Evolutionary conservation across 108 stramenopile species (phyloP).

Genomic region (Mediolabrus comicus): DNA sequence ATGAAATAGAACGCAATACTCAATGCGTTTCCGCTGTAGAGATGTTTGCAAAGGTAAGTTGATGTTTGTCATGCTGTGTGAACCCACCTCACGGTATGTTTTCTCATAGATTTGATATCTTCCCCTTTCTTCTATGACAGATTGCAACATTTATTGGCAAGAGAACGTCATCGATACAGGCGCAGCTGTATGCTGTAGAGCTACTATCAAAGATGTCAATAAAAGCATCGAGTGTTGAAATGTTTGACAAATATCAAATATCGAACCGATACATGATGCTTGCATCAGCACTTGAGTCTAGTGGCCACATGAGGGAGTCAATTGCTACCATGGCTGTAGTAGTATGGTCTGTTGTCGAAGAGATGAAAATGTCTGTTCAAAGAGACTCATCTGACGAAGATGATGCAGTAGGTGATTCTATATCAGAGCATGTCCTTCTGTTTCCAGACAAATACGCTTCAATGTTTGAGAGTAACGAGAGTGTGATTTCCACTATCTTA

Average conservation of each 20-base stretch:
- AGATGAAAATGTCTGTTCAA: not conserved
- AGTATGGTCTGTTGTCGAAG: slow-evolving; percentile 19
- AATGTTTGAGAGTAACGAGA: not conserved
- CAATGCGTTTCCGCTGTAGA: slow-evolving; percentile 25
- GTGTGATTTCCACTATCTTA: slow-evolving; percentile 7
- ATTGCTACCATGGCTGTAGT: slow-evolving; percentile 26
- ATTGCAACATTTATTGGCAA: slow-evolving; percentile 22
- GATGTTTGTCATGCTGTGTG: too few species aligned
- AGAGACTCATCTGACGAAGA: not conserved
- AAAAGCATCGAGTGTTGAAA: slow-evolving; percentile 12
- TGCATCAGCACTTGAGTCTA: slow-evolving; percentile 21
- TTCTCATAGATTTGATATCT: too few species aligned
- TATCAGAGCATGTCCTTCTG: slow-evolving; percentile 22
- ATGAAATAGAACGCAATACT: slow-evolving; percentile 2
- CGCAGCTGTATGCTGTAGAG: slow-evolving; percentile 26
- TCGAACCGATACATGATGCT: slow-evolving; percentile 30
- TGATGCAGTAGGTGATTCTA: slow-evolving; percentile 1
- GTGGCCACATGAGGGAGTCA: slow-evolving; percentile 19
- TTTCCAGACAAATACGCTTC: slow-evolving; percentile 14
- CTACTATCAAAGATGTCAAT: slow-evolving; percentile 22
- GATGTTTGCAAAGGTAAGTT: slow-evolving; percentile 41
- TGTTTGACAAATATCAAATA: slow-evolving; percentile 40
- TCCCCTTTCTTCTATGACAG: too few species aligned
- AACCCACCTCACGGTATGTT: too few species aligned
- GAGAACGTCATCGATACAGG: slow-evolving; percentile 26